Conservation (phyloP, 169 alveolate species). For the Plasmodium inui region DNA sequence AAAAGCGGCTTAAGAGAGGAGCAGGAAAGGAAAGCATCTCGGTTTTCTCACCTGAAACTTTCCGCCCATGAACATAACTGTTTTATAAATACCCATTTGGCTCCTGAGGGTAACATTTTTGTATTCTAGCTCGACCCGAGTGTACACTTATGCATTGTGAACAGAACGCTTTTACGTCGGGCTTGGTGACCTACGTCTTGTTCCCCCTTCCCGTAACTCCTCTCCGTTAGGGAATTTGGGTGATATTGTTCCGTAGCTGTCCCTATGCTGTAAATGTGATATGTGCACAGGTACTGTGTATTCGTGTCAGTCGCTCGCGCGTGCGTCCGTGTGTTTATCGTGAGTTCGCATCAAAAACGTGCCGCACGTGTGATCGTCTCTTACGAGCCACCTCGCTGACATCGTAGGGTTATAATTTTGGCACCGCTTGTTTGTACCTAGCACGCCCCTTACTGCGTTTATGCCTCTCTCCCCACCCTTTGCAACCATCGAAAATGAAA, state of each 20-base stretch:
- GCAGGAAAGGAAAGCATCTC: neutral
- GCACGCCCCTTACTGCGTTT: neutral
- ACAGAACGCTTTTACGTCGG: neutral
- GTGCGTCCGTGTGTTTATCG: neutral
- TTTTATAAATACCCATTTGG: neutral
- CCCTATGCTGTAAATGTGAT: neutral
- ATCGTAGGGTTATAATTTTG: neutral
- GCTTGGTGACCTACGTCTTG: neutral
- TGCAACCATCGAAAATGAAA: conserved; percentile 3
- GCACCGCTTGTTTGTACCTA: neutral
- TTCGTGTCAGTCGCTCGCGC: neutral
- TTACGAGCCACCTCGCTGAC: neutral
- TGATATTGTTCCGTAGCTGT: neutral
- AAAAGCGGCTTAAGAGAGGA: neutral
- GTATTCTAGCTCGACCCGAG: neutral
- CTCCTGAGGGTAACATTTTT: neutral
- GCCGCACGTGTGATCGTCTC: neutral
- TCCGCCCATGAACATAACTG: neutral
- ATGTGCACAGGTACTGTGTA: conserved; percentile 5
- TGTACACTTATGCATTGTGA: neutral
- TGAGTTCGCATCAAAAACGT: neutral
- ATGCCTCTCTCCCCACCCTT: neutral
- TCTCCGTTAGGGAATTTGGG: neutral
- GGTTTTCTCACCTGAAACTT: neutral
- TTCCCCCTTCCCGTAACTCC: neutral